These are phyloP conservation scores for Auxenochlorella pyrenoidosa DNA, from an alignment of 139 green algal species.

Conservation along the genomic window DNA sequence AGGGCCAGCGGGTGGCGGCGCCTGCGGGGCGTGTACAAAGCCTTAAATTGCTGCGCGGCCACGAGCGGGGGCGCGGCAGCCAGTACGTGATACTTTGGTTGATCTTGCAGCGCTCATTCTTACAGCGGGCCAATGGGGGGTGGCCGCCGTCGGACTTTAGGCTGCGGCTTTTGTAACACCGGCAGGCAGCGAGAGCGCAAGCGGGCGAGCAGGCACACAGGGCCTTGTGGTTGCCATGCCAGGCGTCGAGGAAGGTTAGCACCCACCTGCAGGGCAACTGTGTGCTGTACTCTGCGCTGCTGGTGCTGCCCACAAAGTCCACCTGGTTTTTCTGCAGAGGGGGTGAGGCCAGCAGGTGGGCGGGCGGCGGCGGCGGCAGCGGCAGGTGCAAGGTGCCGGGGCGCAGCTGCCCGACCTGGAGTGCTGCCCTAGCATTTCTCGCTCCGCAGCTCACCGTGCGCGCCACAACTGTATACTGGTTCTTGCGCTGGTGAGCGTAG, in stretches of 20 bases:
- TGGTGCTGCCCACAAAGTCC: constrained; percentile 46
- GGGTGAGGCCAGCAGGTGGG: background rate
- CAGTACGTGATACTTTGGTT: constrained; percentile 39
- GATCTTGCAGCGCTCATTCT: constrained; percentile 44
- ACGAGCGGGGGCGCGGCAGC: background rate
- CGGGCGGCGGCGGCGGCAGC: background rate
- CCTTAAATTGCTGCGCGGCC: constrained; percentile 36
- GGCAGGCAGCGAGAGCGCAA: too few species aligned
- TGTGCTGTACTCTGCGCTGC: constrained; percentile 36
- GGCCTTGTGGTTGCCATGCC: too few species aligned
- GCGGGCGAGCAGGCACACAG: too few species aligned
- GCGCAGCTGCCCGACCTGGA: too few species aligned
- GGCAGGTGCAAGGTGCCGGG: background rate
- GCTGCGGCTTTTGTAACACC: background rate
- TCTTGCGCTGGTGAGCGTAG: constrained; percentile 39
- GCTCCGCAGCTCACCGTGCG: constrained; percentile 35
- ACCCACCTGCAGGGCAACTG: constrained; percentile 32
- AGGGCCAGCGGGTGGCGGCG: background rate
- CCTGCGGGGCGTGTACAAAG: constrained; percentile 6
- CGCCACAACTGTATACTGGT: constrained; percentile 47
- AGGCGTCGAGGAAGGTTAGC: too few species aligned
- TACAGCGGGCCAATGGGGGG: constrained; percentile 18
- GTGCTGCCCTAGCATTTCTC: too few species aligned
- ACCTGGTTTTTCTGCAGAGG: constrained; percentile 24
- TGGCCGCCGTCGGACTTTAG: constrained; percentile 49